Base-by-base conservation (phyloP, 371 early-diverging fungal species). In the Mucor indicus region DNA sequence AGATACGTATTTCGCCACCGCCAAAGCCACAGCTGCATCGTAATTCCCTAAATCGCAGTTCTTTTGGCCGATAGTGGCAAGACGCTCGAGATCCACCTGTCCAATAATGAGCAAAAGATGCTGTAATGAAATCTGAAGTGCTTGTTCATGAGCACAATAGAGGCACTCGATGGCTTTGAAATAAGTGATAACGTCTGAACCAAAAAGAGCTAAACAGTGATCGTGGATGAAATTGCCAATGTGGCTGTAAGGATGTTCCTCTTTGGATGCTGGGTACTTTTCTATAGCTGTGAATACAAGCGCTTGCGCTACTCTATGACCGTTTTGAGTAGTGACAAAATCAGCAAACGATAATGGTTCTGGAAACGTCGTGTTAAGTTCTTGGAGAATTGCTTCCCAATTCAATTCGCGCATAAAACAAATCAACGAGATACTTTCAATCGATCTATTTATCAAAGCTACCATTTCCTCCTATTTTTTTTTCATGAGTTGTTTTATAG, bases 141-240 rank as follows among this genome's bases (percentile, higher is more conserved):
- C 32, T 24, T 43, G 25, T 5, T 43, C 10, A 13, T 44, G 38
- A 15, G 32, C 23, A 9, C 41, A 23, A 30, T 48, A 24, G 15
- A 52, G 21, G 17, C 44, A 48, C 29, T 58, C 59, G 8, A 39
- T 19, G 41, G 37, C 57, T 21, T 44, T 48, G 17, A 42, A 53
- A 15, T 44, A 58, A n/a, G 42, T 16, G 8, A 48, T 30, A n/a
- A 38, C 22, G 0, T 22, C 24, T 25, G 32, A 11, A 12, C 53
- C 59, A 20, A 44, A 38, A 21, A 48, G 23, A 4, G 32, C 12
- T 0, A 1, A 11, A 20, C 59, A 58, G n/a, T 58, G 24, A 5
- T n/a, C 6, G 5, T 38, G 19, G 15, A 58, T 37, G 8, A 53
- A 58, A 13, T 25, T 16, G 11, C 44, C 33, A 4, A 58, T 33